phyloP scores from a whole-genome alignment of 2,329 filamentous ascomycete species.

The Calonectria henricotiae region DNA sequence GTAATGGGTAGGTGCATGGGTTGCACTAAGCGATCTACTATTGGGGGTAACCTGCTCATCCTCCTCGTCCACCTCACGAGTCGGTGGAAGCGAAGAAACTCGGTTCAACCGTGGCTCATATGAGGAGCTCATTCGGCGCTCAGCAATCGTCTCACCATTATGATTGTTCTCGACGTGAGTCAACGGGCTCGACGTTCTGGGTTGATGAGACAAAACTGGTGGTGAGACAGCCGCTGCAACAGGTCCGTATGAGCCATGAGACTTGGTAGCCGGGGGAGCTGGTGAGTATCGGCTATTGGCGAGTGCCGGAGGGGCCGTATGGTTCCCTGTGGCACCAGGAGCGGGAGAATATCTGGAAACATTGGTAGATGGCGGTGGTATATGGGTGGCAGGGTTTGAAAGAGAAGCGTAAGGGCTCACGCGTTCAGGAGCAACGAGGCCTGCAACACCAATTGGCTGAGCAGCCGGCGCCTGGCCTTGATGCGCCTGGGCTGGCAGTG shows the following conservation, averaged over 20 bases:
- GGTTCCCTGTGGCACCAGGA: constrained; percentile 54
- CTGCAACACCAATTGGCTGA: constrained; percentile 53
- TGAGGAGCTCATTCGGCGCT: constrained; percentile 68
- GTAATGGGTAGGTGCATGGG: constrained; percentile 54
- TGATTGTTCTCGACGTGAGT: constrained; percentile 74
- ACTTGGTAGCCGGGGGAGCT: constrained; percentile 61
- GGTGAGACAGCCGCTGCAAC: constrained; percentile 60
- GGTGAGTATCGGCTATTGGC: constrained; percentile 70
- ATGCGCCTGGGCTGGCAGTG: constrained; percentile 34
- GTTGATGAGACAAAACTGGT: constrained; percentile 71
- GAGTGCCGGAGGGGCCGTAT: constrained; percentile 59
- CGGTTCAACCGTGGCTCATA: constrained; percentile 72
- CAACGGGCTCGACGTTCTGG: constrained; percentile 77
- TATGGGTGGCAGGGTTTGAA: constrained; percentile 56
- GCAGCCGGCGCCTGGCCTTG: constrained; percentile 37
- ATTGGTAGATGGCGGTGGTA: constrained; percentile 57
- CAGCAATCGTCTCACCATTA: constrained; percentile 63
- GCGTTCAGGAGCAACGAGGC: constrained; percentile 70
- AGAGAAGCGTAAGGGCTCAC: constrained; percentile 70
- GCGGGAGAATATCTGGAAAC: constrained; percentile 76
- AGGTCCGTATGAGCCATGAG: constrained; percentile 62
- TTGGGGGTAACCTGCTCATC: constrained; percentile 57
- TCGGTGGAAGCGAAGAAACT: constrained; percentile 73
- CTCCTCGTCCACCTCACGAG: constrained; percentile 76
- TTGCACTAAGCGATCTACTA: constrained; percentile 51